Conservation (phyloP, 805 yeast species). For the Yarrowia sp. region DNA sequence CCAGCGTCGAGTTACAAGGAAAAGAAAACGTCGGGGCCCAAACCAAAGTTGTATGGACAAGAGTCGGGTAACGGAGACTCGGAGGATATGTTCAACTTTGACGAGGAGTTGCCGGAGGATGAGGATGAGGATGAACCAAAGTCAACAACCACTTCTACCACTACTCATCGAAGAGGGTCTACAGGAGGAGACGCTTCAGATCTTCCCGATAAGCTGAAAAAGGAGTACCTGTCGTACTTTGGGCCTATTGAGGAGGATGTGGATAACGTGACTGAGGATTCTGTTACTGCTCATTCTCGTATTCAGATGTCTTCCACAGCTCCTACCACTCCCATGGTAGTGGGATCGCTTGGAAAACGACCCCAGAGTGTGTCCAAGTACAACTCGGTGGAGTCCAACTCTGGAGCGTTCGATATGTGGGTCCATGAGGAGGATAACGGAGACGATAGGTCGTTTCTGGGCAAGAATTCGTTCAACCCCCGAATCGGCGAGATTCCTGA, state of each 20-base stretch:
- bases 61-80: conserved; percentile 23
- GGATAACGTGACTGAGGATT: conserved; percentile 4
- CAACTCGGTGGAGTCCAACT: background rate
- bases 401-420: conserved; percentile 25
- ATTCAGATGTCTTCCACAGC: conserved; percentile 9
- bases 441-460: background rate
- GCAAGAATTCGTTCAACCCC: conserved; percentile 14
- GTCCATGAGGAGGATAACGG: conserved; percentile 15
- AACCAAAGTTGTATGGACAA: conserved; percentile 11
- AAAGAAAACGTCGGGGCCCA: background rate
- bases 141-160: conserved; percentile 3
- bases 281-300: conserved; percentile 6
- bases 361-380: conserved; percentile 2
- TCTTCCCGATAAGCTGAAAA: conserved; percentile 20
- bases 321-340: conserved; percentile 4
- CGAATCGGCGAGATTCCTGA: conserved; percentile 18
- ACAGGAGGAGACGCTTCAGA: conserved; percentile 15
- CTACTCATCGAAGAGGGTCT: background rate
- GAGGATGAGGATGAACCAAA: background rate
- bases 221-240: conserved; percentile 26
- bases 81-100: conserved; percentile 33
- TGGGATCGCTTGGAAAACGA: conserved; percentile 4
- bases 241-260: conserved; percentile 8
- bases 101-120: conserved; percentile 30
- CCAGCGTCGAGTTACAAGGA: conserved; percentile 22